phyloP scores from a whole-genome alignment of 257 asterid genomes.

The Fraxinus cuspidata region DNA sequence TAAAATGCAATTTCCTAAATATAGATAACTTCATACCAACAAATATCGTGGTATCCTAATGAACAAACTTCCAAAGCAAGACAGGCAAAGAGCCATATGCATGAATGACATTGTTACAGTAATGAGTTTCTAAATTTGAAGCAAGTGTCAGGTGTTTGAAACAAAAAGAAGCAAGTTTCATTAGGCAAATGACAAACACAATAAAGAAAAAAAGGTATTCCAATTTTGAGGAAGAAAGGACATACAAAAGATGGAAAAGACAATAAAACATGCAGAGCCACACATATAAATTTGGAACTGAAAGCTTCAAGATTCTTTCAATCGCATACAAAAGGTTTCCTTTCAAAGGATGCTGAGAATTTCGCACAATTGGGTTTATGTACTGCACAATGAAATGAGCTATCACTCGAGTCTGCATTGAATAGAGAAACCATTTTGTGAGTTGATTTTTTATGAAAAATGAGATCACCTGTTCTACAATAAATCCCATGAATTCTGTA shows the following conservation, averaged over 20 bases:
- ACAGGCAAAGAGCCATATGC: conserved; percentile 14
- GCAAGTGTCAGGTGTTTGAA: conserved; percentile 15
- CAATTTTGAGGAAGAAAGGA: conserved; percentile 25
- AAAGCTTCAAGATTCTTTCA: conserved; percentile 97
- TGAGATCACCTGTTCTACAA: conserved; percentile 78
- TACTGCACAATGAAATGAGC: conserved; percentile 64
- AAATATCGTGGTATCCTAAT: background rate
- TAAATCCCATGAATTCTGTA: conserved; percentile 92
- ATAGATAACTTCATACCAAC: conserved; percentile 4
- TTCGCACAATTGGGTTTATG: conserved; percentile 87
- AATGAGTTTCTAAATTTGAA: background rate
- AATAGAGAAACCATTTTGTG: background rate
- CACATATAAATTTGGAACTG: conserved; percentile 92
- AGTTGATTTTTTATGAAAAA: conserved; percentile 24
- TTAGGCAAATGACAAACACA: conserved; percentile 9
- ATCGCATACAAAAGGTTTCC: conserved; percentile 79
- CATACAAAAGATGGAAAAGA: conserved; percentile 94
- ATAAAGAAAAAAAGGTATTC: background rate
- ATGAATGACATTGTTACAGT: background rate
- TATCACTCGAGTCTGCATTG: conserved; percentile 1
- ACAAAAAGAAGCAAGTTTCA: conserved; percentile 10
- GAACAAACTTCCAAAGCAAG: conserved; percentile 20
- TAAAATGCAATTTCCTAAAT: background rate
- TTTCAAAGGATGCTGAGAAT: conserved; percentile 94
- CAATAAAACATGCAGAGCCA: conserved; percentile 99